Evolutionary conservation across 2,329 filamentous ascomycete species (phyloP).

Genomic region (Aspergillus carbonarius): DNA sequence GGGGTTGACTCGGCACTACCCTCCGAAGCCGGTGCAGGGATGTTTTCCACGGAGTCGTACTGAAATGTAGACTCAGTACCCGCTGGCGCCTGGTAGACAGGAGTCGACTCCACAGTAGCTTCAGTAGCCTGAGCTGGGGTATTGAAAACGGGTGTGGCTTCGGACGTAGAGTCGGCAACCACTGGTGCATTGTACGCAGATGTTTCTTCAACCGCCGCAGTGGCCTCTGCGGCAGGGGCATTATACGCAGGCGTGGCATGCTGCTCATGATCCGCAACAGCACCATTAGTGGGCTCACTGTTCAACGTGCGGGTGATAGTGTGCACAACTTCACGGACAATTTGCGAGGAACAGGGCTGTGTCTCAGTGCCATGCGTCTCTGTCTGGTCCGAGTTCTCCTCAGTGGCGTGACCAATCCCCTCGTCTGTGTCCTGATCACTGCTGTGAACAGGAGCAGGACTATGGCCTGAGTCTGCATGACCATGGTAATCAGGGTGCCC

Average conservation of each 20-base stretch:
- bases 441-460: background rate
- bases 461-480: background rate
- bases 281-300: constrained; percentile 12
- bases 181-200: background rate
- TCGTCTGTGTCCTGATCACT: background rate
- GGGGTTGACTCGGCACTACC: background rate
- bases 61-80: background rate
- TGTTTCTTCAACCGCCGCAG: background rate
- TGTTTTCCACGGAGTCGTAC: background rate
- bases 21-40: background rate
- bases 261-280: background rate
- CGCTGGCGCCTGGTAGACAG: background rate
- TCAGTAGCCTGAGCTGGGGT: background rate
- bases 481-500: background rate
- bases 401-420: background rate
- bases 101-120: background rate
- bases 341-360: background rate
- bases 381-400: too few species aligned
- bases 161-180: background rate
- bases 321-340: constrained; percentile 25
- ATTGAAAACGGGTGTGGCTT: background rate
- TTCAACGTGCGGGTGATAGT: constrained; percentile 28
- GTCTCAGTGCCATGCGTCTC: too few species aligned
- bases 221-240: background rate
- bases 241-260: background rate